A percentile compares a stretch with the other conserved stretches of the same genome.
Evolutionary conservation across 176 grass and related monocot genomes (phyloP).

Genomic region (Dendrocalamus sinicus): DNA sequence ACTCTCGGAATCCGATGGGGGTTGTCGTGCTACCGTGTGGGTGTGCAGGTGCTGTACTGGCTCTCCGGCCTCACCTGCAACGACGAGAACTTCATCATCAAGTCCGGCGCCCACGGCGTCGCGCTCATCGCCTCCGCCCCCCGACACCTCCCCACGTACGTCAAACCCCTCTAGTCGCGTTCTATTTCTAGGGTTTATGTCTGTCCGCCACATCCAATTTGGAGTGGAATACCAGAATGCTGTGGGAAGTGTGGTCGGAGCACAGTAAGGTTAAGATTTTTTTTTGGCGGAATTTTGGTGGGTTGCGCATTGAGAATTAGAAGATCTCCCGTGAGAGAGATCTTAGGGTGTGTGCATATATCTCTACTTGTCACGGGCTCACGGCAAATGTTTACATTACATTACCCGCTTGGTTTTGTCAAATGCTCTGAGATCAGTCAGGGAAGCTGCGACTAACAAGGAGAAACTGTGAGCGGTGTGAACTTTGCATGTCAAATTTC

Average conservation of each 20-base stretch:
- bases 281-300: neutral
- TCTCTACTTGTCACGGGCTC: neutral
- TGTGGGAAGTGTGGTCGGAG: neutral
- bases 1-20: neutral
- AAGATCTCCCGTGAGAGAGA: neutral
- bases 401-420: neutral
- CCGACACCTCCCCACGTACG: conserved; percentile 94
- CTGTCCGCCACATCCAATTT: neutral
- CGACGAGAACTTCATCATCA: conserved; percentile 91
- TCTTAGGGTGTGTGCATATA: neutral
- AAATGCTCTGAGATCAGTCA: neutral
- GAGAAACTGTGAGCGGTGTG: neutral
- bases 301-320: neutral
- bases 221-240: neutral
- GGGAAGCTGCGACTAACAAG: neutral
- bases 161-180: neutral
- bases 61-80: conserved; percentile 83
- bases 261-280: neutral
- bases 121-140: conserved; percentile 57
- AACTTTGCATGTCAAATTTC: neutral
- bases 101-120: conserved; percentile 81
- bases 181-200: conserved; percentile 20
- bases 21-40: neutral
- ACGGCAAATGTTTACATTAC: neutral
- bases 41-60: conserved; percentile 77